Percentiles rank a stretch among this genome's conserved stretches.
Evolutionary conservation across 257 asterid genomes (phyloP).

Genomic region (Ballota nigra): DNA sequence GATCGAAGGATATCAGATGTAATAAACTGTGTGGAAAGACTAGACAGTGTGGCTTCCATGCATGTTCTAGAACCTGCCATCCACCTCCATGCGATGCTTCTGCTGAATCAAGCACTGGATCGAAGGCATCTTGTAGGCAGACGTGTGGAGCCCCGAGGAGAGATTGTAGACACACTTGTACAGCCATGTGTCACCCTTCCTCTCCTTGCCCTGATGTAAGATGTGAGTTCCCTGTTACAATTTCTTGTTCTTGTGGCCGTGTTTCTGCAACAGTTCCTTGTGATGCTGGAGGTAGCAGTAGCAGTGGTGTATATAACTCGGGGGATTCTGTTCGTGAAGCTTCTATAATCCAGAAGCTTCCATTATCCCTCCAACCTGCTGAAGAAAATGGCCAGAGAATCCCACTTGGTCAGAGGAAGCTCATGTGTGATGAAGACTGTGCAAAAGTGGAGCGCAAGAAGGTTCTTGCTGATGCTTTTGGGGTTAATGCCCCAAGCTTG

Average conservation of each 20-base stretch:
- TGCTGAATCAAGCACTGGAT: slow-evolving; percentile 34
- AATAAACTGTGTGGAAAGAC: slow-evolving; percentile 92
- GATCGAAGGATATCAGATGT: slow-evolving; percentile 91
- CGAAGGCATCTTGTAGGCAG: slow-evolving; percentile 78
- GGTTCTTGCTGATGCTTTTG: slow-evolving; percentile 94
- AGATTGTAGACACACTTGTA: slow-evolving; percentile 92
- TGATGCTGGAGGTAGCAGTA: slow-evolving; percentile 70
- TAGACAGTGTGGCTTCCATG: slow-evolving; percentile 94
- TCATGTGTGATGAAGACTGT: slow-evolving; percentile 87
- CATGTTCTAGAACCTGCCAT: slow-evolving; percentile 91
- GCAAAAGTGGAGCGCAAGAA: slow-evolving; percentile 79
- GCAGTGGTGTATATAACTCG: slow-evolving; percentile 34
- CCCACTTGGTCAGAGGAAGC: slow-evolving; percentile 88
- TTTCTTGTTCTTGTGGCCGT: slow-evolving; percentile 87
- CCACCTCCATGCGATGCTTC: slow-evolving; percentile 73
- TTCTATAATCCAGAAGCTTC: slow-evolving; percentile 68
- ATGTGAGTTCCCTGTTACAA: slow-evolving; percentile 83
- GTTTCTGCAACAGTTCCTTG: slow-evolving; percentile 79
- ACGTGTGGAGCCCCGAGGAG: slow-evolving; percentile 96
- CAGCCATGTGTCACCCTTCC: slow-evolving; percentile 82
- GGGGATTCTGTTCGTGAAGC: slow-evolving; percentile 61
- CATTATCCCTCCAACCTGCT: slow-evolving; percentile 62
- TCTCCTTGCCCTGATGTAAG: slow-evolving; percentile 74
- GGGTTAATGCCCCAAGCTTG: slow-evolving; percentile 55
- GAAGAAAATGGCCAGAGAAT: slow-evolving; percentile 65